These are phyloP conservation scores for Picea mariana DNA, from an alignment of 83 land plant genomes.

Conservation along the genomic window DNA sequence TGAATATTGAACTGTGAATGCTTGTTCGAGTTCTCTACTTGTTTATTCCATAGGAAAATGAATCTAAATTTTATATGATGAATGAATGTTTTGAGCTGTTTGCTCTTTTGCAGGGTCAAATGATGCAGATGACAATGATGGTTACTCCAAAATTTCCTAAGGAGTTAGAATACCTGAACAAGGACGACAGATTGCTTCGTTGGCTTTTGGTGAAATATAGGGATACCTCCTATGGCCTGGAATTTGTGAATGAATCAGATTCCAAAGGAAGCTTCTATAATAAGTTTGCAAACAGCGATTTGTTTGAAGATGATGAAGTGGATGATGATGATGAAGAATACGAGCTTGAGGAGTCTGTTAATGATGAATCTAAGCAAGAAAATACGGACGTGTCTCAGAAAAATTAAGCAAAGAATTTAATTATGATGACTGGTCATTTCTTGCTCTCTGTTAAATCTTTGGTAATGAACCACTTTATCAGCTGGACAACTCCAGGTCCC, in stretches of 20 bases:
- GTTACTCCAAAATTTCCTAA: slow-evolving; percentile 65
- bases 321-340: slow-evolving; percentile 36
- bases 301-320: slow-evolving; percentile 26
- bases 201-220: slow-evolving; percentile 81
- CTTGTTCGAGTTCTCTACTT: not conserved
- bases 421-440: not conserved
- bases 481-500: not conserved
- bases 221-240: slow-evolving; percentile 43
- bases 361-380: slow-evolving; percentile 16
- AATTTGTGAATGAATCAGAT: slow-evolving; percentile 29
- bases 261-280: slow-evolving; percentile 12
- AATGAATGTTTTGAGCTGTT: too few species aligned
- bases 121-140: slow-evolving; percentile 94
- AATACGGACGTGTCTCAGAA: not conserved
- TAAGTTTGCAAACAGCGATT: slow-evolving; percentile 7
- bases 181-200: slow-evolving; percentile 80
- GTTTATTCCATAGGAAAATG: too few species aligned
- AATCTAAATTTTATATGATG: too few species aligned
- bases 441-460: not conserved
- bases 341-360: slow-evolving; percentile 11
- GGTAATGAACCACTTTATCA: not conserved
- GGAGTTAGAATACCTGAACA: slow-evolving; percentile 79
- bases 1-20: not conserved
- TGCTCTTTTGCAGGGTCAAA: slow-evolving; percentile 56
- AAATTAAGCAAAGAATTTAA: not conserved